phyloP scores from a whole-genome alignment of 768 basidiomycete genomes.

The Mycena rebaudengoi region DNA sequence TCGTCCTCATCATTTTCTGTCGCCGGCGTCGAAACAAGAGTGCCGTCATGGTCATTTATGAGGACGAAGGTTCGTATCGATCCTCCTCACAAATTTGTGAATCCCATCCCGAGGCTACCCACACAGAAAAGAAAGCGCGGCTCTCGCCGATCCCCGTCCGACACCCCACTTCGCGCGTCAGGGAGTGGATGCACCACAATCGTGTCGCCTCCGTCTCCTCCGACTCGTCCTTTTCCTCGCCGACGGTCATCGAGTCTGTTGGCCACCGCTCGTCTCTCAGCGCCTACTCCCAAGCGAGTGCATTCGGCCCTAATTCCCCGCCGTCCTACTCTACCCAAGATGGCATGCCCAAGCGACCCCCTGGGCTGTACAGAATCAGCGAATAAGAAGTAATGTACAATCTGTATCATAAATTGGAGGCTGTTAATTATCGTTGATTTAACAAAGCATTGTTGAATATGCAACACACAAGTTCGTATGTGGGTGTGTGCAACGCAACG shows the following conservation, averaged over 20 bases:
- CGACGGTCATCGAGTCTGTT: conserved; percentile 11
- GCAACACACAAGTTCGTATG: too few relatives aligned
- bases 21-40: conserved; percentile 9
- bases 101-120: not conserved
- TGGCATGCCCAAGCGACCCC: not conserved
- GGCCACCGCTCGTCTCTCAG: conserved; percentile 11
- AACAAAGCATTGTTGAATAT: too few relatives aligned
- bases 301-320: not conserved
- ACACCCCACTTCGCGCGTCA: conserved; percentile 1
- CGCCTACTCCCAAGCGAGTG: conserved; percentile 16
- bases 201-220: conserved; percentile 14
- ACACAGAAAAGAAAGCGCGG: not conserved
- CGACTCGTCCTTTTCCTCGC: conserved; percentile 17
- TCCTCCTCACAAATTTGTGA: not conserved
- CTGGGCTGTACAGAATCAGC: conserved; percentile 9
- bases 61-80: conserved; percentile 4
- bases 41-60: not conserved
- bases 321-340: not conserved
- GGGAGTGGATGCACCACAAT: conserved; percentile 18
- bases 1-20: conserved; percentile 3
- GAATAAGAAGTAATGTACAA: conserved; percentile 2
- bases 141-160: not conserved
- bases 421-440: too few relatives aligned
- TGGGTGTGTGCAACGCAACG: too few relatives aligned
- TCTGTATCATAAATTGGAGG: too few relatives aligned